Conservation (phyloP, 1,139 yeast species). For the Debaryomyces psychrophilus region DNA sequence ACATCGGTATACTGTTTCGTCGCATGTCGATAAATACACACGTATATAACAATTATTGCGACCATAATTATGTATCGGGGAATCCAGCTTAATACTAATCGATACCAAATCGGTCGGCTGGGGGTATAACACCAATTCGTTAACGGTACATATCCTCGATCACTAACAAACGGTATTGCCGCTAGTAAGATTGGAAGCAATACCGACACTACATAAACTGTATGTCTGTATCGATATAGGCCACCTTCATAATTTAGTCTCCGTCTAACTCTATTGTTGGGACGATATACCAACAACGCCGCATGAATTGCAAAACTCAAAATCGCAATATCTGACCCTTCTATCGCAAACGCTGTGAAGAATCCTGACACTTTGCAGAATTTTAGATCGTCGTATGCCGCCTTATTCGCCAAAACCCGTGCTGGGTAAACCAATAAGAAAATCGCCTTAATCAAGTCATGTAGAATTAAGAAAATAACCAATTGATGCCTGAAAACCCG, state of each 20-base stretch:
- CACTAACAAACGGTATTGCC: constrained; percentile 63
- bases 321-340: constrained; percentile 88
- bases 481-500: constrained; percentile 73
- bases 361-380: constrained; percentile 81
- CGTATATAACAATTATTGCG: constrained; percentile 64
- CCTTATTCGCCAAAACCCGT: constrained; percentile 50
- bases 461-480: constrained; percentile 64
- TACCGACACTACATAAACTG: constrained; percentile 61
- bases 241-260: constrained; percentile 68
- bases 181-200: constrained; percentile 70
- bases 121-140: constrained; percentile 86
- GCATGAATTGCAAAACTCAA: constrained; percentile 84
- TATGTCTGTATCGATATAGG: constrained; percentile 58
- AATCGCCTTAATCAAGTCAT: constrained; percentile 78
- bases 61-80: constrained; percentile 73
- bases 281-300: constrained; percentile 70
- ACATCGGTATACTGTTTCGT: constrained; percentile 34
- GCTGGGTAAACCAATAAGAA: constrained; percentile 74
- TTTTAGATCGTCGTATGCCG: constrained; percentile 52
- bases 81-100: constrained; percentile 77
- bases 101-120: constrained; percentile 70
- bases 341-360: constrained; percentile 79
- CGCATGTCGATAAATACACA: constrained; percentile 74
- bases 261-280: constrained; percentile 50
- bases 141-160: constrained; percentile 59